Conservation (phyloP, 768 basidiomycete genomes). For the Lyophyllum decastes region DNA sequence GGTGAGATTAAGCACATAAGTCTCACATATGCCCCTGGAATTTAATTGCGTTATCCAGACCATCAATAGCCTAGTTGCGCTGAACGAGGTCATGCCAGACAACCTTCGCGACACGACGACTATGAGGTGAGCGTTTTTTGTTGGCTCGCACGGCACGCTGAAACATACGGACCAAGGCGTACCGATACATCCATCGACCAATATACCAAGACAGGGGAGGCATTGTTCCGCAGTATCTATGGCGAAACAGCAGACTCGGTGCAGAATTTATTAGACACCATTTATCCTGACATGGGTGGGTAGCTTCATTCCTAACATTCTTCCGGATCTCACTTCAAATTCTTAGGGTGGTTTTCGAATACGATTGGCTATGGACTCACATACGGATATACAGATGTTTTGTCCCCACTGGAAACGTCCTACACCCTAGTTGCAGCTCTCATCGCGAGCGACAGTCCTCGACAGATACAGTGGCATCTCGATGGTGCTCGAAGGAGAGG, state of each 20-base stretch:
- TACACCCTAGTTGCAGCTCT: constrained; percentile 63
- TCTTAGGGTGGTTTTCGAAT: constrained; percentile 52
- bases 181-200: constrained; percentile 41
- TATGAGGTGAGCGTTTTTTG: constrained; percentile 34
- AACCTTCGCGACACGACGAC: constrained; percentile 48
- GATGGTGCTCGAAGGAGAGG: constrained; percentile 55
- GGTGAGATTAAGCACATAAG: constrained; percentile 30
- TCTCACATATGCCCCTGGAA: background rate
- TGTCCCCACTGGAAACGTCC: constrained; percentile 56
- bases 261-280: constrained; percentile 44
- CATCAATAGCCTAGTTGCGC: constrained; percentile 56
- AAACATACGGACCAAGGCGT: constrained; percentile 32
- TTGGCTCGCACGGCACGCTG: background rate
- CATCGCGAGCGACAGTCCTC: constrained; percentile 61
- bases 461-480: constrained; percentile 69
- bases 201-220: constrained; percentile 41
- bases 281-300: constrained; percentile 69
- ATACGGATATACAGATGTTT: constrained; percentile 49
- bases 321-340: background rate
- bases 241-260: constrained; percentile 54
- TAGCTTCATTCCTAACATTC: background rate
- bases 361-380: constrained; percentile 57
- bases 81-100: constrained; percentile 54
- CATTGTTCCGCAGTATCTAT: constrained; percentile 51
- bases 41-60: constrained; percentile 32